A percentile compares a stretch with the other conserved stretches of the same genome.
Conservation (phyloP, 192 early-diverging fungal genomes). For the Rhizophagus prolifer region DNA sequence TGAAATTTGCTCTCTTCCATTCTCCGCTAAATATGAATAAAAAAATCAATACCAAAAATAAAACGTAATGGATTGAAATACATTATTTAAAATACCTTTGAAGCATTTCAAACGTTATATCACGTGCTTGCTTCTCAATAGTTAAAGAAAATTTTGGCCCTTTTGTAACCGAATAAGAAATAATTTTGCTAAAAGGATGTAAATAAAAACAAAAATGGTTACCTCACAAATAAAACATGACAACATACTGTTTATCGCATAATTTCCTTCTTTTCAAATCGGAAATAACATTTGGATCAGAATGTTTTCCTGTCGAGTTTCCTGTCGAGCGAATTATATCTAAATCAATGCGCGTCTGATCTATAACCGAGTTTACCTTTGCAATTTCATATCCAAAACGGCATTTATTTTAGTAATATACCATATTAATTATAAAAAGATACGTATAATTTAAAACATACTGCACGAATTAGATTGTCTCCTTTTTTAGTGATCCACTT, state of each 20-base stretch:
- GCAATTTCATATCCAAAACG: background rate
- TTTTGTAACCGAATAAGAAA: constrained; percentile 84
- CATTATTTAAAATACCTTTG: constrained; percentile 46
- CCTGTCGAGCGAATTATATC: constrained; percentile 63
- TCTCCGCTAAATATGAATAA: constrained; percentile 59
- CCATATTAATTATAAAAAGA: background rate
- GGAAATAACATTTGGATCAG: constrained; percentile 65
- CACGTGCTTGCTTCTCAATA: constrained; percentile 88
- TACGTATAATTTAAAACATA: constrained; percentile 9
- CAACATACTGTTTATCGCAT: constrained; percentile 62
- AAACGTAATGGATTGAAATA: background rate
- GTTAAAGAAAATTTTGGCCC: constrained; percentile 85
- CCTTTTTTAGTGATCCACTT: constrained; percentile 94
- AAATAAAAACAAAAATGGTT: constrained; percentile 3
- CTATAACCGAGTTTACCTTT: constrained; percentile 74
- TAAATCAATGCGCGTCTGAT: constrained; percentile 80
- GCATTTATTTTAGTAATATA: background rate
- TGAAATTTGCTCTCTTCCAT: constrained; percentile 95
- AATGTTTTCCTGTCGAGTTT: constrained; percentile 57
- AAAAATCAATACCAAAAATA: background rate
- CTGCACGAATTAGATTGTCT: constrained; percentile 67
- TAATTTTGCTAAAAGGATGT: constrained; percentile 55
- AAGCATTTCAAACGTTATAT: constrained; percentile 93
- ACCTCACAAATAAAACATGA: background rate
- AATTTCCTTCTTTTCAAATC: constrained; percentile 79